These are phyloP conservation scores for Wickerhamiella australiensis DNA, from an alignment of 805 yeast genomes.

Conservation along the genomic window DNA sequence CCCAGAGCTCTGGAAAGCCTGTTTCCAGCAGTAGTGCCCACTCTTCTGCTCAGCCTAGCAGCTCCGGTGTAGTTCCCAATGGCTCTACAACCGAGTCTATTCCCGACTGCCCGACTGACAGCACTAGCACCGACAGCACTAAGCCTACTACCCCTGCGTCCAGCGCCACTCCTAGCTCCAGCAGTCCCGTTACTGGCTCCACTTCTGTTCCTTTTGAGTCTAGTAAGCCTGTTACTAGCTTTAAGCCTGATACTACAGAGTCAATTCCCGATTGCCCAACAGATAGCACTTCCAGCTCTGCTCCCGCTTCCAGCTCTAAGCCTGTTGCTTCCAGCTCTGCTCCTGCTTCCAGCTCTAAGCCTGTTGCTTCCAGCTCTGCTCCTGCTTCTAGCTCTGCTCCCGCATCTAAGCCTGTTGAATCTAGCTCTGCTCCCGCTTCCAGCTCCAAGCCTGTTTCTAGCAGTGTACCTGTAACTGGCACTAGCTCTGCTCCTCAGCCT, in stretches of 20 bases:
- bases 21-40: neutral
- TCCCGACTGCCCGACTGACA: too few relatives aligned
- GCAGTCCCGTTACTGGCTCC: neutral
- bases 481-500: neutral
- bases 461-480: neutral
- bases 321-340: too few relatives aligned
- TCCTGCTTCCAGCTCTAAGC: too few relatives aligned
- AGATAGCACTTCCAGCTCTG: too few relatives aligned
- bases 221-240: neutral
- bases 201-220: neutral
- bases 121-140: too few relatives aligned
- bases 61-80: too few relatives aligned
- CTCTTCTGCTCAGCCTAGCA: neutral
- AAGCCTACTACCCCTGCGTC: neutral
- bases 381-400: neutral
- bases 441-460: constrained; percentile 1
- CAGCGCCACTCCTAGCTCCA: neutral
- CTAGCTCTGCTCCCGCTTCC: constrained; percentile 4
- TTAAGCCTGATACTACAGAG: too few relatives aligned
- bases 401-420: neutral
- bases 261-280: neutral
- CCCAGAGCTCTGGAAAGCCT: neutral
- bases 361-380: neutral
- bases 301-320: too few relatives aligned
- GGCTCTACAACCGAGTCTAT: too few relatives aligned